These are phyloP conservation scores for Cyclaneusma minus DNA, from an alignment of 2,329 filamentous ascomycete species.

Conservation along the genomic window DNA sequence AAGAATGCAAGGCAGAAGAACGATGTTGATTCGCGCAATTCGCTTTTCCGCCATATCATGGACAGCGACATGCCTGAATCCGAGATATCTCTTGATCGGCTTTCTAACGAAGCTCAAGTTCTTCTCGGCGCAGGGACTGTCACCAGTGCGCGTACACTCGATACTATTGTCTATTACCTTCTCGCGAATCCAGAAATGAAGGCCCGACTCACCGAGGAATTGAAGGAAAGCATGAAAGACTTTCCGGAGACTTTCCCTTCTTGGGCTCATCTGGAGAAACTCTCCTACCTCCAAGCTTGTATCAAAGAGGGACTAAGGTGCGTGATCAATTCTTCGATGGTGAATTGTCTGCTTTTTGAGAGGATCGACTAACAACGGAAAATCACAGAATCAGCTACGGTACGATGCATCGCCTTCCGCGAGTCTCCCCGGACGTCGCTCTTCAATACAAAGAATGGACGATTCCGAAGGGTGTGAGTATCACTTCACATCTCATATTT, in stretches of 20 bases:
- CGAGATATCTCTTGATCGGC: conserved; percentile 1
- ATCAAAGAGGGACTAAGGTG: conserved; percentile 23
- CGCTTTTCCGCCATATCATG: conserved; percentile 2
- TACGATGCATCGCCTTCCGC: too few relatives aligned
- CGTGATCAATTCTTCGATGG: too few relatives aligned
- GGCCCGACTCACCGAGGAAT: conserved; percentile 3
- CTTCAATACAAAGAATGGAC: too few relatives aligned
- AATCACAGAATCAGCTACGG: too few relatives aligned
- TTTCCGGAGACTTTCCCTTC: not conserved
- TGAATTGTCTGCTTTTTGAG: too few relatives aligned
- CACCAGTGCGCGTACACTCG: conserved; percentile 4
- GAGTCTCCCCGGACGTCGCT: too few relatives aligned
- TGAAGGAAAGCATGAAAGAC: conserved; percentile 1
- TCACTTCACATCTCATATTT: too few relatives aligned
- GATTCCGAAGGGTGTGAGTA: too few relatives aligned
- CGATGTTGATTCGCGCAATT: too few relatives aligned
- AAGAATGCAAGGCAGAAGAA: too few relatives aligned
- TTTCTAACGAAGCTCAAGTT: conserved; percentile 4
- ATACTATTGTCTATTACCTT: conserved; percentile 4
- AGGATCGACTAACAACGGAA: conserved; percentile 1
- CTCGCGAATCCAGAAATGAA: conserved; percentile 4
- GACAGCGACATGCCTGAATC: conserved; percentile 1
- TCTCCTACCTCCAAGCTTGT: conserved; percentile 22
- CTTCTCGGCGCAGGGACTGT: conserved; percentile 6
- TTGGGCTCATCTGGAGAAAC: conserved; percentile 17